Base-by-base conservation (phyloP, 2,329 filamentous ascomycete genomes). In the Davidsoniella neocaledoniae region DNA sequence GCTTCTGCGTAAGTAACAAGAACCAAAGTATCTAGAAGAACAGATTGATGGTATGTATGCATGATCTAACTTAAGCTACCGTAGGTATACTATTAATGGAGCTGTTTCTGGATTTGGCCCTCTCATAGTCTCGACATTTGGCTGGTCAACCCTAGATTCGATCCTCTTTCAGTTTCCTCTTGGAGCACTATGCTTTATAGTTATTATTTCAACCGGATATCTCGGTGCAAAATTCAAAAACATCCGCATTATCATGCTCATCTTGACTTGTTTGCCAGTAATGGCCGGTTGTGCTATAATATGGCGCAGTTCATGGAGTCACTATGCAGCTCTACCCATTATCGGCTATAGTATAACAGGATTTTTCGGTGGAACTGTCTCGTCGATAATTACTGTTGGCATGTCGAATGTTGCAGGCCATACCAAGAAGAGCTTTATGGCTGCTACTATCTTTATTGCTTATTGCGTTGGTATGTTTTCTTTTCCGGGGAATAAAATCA, bases 381-480 rank as follows among this genome's bases (percentile, higher is more conserved):
- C 75, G 41, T 65, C 74, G 40, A 66, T 68, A 48, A 71, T 75
- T 54, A 69, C 68, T 0, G 54, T 74, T 5, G 69, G 69, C 33
- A 71, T 72, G 68, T 74, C 75, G 9, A 87, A 87, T 55, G 80
- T 86, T 0, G 81, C 82, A 0, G 83, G 83, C 0, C 74, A 82
- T 21, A 86, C 82, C 0, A 87, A 87, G 66, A 86, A 86, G 68
- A 82, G 77, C 55, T 79, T 82, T 57, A 85, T 83, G 70, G 79
- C 82, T 0, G 77, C 79, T 0, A 77, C 78, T 0, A 80, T 84
- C 1, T 87, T 86, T 54, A 79, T 84, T 0, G 81, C 79, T 0
- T 86, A 86, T 58, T 83, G 80, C 50, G 77, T 86, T 2, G 72
- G 21, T 23, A 23, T 23, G 82, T 1, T 2, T 19, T 19, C 19